Base-by-base conservation (phyloP, 2,329 filamentous ascomycete genomes). In the Fonsecaea erecta region DNA sequence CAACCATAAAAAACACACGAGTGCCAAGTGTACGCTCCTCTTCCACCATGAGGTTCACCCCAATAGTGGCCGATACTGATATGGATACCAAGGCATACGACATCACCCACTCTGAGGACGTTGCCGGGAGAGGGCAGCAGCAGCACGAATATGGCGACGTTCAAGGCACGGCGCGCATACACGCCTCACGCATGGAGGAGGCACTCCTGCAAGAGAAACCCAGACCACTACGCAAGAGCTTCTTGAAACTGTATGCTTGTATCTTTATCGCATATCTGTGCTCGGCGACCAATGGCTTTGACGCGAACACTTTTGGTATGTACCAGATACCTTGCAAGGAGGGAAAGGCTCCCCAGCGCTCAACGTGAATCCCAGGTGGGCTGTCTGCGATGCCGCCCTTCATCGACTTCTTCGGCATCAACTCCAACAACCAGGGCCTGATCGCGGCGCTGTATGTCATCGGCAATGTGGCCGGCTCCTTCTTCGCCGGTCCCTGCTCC, bases 401-500 rank as follows among this genome's bases (percentile, higher is more conserved):
- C 46, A 52, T 60, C 18, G n/a, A 34, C 43, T 60, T 34, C 37
- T 60, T 60, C 18, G 57, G 57, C 26, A 60, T 60, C 46, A 60
- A 51, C 18, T 52, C 43, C 8, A 28, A 37, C 26, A 60, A 60
- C 46, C 57, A 60, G 30, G 51, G 51, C 14, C 14, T 55, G 26
- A 40, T 56, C 12, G 53, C 53, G 14, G 53, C 53, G 5, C 52
- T 54, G 24, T 46, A 48, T 30, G 56, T 59, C 34, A 48, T 59
- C 16, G 56, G 56, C n/a, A 43, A 59, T 18, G 56, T 43, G 43
- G 40, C 34, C 14, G 56, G 34, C 18, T 43, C 53, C 18, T 56
- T 78, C 14, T 71, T 67, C 26, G 76, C 77, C n/a, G 77, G 76
- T 18, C 74, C 71, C 3, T 56, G 78, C 26, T 77, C 76, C 1